These are phyloP conservation scores for Cyberlindnera subsufficiens DNA, from an alignment of 805 yeast species.

Conservation along the genomic window DNA sequence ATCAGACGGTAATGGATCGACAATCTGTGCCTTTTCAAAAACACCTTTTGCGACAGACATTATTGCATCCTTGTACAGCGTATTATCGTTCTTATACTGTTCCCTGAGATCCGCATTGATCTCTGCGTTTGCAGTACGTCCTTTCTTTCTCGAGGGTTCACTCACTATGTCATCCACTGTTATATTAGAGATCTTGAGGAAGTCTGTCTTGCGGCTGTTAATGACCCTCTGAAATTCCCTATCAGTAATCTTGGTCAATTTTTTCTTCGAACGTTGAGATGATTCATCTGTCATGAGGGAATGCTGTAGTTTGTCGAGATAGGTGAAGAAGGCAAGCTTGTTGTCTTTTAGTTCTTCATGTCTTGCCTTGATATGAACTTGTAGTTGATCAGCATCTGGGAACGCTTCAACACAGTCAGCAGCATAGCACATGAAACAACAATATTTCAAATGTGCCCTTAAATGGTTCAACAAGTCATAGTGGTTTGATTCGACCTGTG, in stretches of 20 bases:
- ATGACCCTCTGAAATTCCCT: slow-evolving; percentile 7
- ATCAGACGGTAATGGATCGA: slow-evolving; percentile 17
- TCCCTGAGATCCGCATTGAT: slow-evolving; percentile 19
- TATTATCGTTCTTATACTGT: slow-evolving; percentile 12
- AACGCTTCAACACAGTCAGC: slow-evolving; percentile 63
- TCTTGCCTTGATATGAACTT: slow-evolving; percentile 55
- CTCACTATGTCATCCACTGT: slow-evolving; percentile 18
- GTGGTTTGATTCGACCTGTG: slow-evolving; percentile 43
- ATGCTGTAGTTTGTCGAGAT: slow-evolving; percentile 10
- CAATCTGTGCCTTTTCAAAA: slow-evolving; percentile 4
- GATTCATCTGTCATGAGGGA: background rate
- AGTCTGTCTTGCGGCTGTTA: slow-evolving; percentile 14
- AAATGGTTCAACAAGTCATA: slow-evolving; percentile 59
- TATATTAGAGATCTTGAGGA: slow-evolving; percentile 21
- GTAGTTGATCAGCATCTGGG: slow-evolving; percentile 54
- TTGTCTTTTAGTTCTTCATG: slow-evolving; percentile 28
- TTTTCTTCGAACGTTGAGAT: background rate
- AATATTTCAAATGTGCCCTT: slow-evolving; percentile 61
- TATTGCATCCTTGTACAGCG: slow-evolving; percentile 3
- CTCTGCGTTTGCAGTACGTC: slow-evolving; percentile 22
- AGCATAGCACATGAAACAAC: slow-evolving; percentile 57
- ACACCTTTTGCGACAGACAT: slow-evolving; percentile 4
- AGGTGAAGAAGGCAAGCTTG: slow-evolving; percentile 13
- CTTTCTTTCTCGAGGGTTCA: slow-evolving; percentile 23
- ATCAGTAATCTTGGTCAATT: slow-evolving; percentile 7